Evolutionary conservation across 257 asterid genomes (phyloP), one percentile per base, ranked within the genome.

Genomic region (Solanum dulcamara): DNA sequence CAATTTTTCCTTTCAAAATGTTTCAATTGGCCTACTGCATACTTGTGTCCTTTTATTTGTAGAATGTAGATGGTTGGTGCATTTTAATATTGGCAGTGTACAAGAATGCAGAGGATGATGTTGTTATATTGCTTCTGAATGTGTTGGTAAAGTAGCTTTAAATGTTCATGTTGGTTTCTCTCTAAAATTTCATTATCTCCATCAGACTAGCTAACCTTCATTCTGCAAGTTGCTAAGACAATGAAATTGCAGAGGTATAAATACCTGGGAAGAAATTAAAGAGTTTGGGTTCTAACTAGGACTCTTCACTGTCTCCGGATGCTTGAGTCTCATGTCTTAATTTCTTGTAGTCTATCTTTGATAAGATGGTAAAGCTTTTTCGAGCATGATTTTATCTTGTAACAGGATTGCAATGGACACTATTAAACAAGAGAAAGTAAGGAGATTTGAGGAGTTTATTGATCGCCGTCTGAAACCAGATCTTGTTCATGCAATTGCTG

Each of bases 381-480:
- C n/a, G 10, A 60, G 17, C 26, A 71, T 38, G 35, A 26, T 81
- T 81, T 87, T 22, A 72, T 80, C 57, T 33, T 79, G 86, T 89
- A 51, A 20, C 55, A 92, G 95, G 87, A 89, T 75, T 89, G 87
- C 66, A 85, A 96, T 94, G 98, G 94, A 93, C 70, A 33, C 75
- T 5, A 79, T 66, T 22, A 89, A 82, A 37, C 92, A 89, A 86
- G 96, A 92, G 81, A 94, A 94, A 89, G 89, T 96, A 24, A 88
- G 40, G 10, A 89, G 89, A 89, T 90, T 86, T 64, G 99, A 96
- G 90, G 99, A 96, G 83, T 93, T 94, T 86, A 90, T 96, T 15
- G 98, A 96, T 86, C 85, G 84, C 42, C 96, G 98, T 64, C 81
- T 96, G 90, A 96, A 96, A 91, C 99, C 98, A 70, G 97, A 93